Base-by-base conservation (phyloP, 2,329 filamentous ascomycete genomes). In the Aspergillus glaucus region DNA sequence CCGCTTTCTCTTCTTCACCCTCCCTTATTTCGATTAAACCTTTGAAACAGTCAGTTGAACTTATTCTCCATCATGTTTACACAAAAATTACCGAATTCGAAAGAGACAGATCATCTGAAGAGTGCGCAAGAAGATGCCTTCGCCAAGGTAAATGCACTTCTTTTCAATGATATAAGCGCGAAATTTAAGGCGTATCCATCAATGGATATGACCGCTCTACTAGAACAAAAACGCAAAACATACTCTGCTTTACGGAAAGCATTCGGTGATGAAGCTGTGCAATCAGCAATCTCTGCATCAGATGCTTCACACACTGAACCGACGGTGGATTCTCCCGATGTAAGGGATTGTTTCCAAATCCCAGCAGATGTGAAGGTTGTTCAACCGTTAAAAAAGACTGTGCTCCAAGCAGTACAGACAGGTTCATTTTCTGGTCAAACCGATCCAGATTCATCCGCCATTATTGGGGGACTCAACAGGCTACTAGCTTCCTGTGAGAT, bases 121-220 rank as follows among this genome's bases (percentile, higher is more conserved):
- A 46, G 22, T 26, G 36, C 22, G 34, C 12, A 46, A 39, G 32
- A 46, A 40, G 32, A 37, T 24, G 45, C 45, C 21, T 47, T 45
- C 28, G 47, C 21, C 19, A 6, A 41, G 37, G 40, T 52, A 22
- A 47, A 47, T 17, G 45, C 43, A 21, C 21, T 52, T 21, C 17
- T 41, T 39, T 34, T 49, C 34, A 41, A 49, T 46, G 37, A 47
- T 15, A 28, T 52, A 26, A 49, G 41, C 34, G 36, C 44, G 34
- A 49, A 34, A 47, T 39, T 52, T 41, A 49, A 49, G 39, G 44
- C 46, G 42, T 47, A 26, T 32, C 50, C 50, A 44, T 44, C 47
- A 34, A 42, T 45, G 17, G 47, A 52, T 37, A 52, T 52, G 44
- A 45, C 39, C 34, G 44, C 41, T n/a, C 32, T 52, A 36, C 44